Evolutionary conservation across 768 basidiomycete species (phyloP).

Genomic region (Hygrocybe punicea): DNA sequence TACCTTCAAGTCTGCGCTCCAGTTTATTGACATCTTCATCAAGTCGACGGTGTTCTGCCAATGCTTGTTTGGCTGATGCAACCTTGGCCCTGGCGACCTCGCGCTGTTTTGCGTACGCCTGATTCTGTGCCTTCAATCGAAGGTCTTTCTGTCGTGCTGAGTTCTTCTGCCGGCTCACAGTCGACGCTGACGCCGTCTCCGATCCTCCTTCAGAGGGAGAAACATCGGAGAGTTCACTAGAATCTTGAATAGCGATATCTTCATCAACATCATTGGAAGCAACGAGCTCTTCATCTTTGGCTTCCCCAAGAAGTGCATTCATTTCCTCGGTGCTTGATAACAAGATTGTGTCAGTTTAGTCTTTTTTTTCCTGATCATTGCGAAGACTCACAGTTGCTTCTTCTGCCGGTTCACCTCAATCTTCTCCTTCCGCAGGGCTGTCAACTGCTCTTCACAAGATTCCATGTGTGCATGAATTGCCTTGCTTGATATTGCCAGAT

Average conservation of each 20-base stretch:
- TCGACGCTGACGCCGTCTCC: conserved; percentile 49
- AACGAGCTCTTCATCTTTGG: conserved; percentile 45
- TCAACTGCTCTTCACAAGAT: conserved; percentile 81
- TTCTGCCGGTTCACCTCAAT: conserved; percentile 90
- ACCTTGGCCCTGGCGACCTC: conserved; percentile 76
- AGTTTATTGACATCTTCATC: conserved; percentile 86
- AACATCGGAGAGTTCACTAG: conserved; percentile 71
- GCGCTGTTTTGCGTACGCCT: conserved; percentile 74
- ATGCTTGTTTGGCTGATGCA: conserved; percentile 74
- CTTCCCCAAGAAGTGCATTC: conserved; percentile 56
- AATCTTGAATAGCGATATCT: conserved; percentile 59
- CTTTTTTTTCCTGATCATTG: conserved; percentile 3
- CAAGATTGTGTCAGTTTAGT: conserved; percentile 9
- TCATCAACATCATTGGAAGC: conserved; percentile 50
- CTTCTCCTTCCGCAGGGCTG: conserved; percentile 90
- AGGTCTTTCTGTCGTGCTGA: conserved; percentile 51
- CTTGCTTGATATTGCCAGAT: conserved; percentile 87
- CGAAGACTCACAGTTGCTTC: conserved; percentile 73
- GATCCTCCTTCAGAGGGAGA: conserved; percentile 59
- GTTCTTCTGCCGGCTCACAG: conserved; percentile 40
- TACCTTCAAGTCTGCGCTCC: conserved; percentile 74
- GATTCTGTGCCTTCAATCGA: conserved; percentile 49
- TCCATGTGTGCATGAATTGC: conserved; percentile 87
- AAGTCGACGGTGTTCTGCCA: conserved; percentile 77
- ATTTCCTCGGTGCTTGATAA: conserved; percentile 67